Evolutionary conservation across 257 asterid genomes (phyloP).

Genomic region (Echium plantagineum): DNA sequence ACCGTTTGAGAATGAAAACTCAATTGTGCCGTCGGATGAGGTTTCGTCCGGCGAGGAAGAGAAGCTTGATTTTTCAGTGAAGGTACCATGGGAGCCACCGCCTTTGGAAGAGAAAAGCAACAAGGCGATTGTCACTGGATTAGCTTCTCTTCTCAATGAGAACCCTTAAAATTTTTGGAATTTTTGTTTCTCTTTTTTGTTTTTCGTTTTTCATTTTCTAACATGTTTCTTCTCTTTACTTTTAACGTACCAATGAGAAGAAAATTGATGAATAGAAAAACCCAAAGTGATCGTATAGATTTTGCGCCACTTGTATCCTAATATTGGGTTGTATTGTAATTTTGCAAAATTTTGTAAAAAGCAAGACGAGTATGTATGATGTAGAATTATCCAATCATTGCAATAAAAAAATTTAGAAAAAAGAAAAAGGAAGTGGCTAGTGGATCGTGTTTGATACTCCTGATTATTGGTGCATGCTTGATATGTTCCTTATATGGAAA

Average conservation of each 20-base stretch:
- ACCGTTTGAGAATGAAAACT: conserved; percentile 7
- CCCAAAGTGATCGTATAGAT: too few relatives aligned
- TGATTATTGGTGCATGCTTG: not conserved
- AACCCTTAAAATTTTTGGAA: conserved; percentile 37
- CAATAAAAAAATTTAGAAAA: too few relatives aligned
- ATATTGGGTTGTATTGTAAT: too few relatives aligned
- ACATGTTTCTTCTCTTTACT: not conserved
- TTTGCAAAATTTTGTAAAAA: too few relatives aligned
- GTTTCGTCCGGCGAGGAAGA: conserved; percentile 13
- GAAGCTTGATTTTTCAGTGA: conserved; percentile 16
- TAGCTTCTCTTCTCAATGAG: conserved; percentile 79
- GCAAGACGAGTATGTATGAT: too few relatives aligned
- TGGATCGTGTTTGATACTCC: not conserved
- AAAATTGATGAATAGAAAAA: too few relatives aligned
- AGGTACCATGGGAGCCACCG: conserved; percentile 66
- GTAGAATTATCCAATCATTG: not conserved
- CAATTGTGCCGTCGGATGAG: conserved; percentile 22
- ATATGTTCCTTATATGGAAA: not conserved
- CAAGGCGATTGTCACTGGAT: conserved; percentile 60
- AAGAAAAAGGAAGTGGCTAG: not conserved
- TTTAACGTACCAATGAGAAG: not conserved
- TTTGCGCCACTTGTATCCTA: too few relatives aligned
- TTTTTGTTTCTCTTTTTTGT: conserved; percentile 4
- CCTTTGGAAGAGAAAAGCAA: conserved; percentile 54
- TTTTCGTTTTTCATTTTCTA: not conserved